Evolutionary conservation across 257 asterid species (phyloP).

Genomic region (Fraxinus quadrangulata): DNA sequence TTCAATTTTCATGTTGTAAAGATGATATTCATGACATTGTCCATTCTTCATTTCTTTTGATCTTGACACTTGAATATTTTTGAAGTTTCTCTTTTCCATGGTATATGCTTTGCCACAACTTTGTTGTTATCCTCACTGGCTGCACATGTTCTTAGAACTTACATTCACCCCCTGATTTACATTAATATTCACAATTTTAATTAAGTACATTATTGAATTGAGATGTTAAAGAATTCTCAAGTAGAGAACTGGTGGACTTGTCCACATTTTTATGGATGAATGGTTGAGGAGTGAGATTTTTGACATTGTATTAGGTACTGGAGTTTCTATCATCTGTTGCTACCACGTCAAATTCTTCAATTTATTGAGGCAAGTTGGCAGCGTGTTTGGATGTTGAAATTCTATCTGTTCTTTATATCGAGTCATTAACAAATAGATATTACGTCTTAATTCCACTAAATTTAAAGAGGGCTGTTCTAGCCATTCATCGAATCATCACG

Average conservation of each 20-base stretch:
- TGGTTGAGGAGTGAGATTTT: neutral
- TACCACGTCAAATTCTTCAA: neutral
- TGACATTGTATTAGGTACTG: neutral
- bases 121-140: neutral
- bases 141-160: neutral
- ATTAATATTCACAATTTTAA: neutral
- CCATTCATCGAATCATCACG: neutral
- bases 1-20: neutral
- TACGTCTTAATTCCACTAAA: neutral
- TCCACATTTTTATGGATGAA: neutral
- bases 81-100: neutral
- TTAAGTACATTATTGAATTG: neutral
- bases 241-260: neutral
- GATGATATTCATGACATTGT: neutral
- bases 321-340: neutral
- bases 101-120: neutral
- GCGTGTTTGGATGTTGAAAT: neutral
- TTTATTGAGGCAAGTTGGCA: neutral
- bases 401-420: neutral
- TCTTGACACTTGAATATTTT: neutral
- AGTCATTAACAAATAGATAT: neutral
- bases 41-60: neutral
- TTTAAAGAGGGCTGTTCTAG: neutral
- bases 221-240: neutral
- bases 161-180: neutral